phyloP scores from a whole-genome alignment of 805 yeast genomes.

The Wickerhamomyces alni region DNA sequence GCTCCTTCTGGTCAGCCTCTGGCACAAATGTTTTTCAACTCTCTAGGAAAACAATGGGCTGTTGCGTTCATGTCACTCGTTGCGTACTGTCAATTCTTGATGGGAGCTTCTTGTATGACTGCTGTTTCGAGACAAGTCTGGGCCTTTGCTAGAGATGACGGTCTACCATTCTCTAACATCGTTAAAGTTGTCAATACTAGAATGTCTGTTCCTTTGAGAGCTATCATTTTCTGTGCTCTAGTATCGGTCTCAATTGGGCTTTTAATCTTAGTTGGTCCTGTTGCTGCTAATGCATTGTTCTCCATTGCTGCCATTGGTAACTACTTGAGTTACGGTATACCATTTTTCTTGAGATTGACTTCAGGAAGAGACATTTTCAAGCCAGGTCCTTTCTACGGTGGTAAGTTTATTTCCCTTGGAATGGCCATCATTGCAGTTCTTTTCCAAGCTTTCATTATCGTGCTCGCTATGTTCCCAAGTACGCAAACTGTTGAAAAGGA shows the following conservation, averaged over 20 bases:
- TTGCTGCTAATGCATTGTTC: slow-evolving; percentile 40
- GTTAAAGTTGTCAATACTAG: slow-evolving; percentile 53
- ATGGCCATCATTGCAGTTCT: slow-evolving; percentile 40
- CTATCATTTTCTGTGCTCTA: slow-evolving; percentile 41
- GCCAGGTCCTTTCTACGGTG: slow-evolving; percentile 67
- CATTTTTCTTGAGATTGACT: slow-evolving; percentile 33
- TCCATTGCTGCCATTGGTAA: slow-evolving; percentile 38
- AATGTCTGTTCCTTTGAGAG: slow-evolving; percentile 59
- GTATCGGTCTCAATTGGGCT: slow-evolving; percentile 33
- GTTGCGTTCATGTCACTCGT: slow-evolving; percentile 57
- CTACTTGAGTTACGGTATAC: slow-evolving; percentile 37
- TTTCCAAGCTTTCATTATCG: slow-evolving; percentile 48
- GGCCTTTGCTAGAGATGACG: slow-evolving; percentile 75
- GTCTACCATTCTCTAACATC: slow-evolving; percentile 54
- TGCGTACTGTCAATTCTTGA: slow-evolving; percentile 54
- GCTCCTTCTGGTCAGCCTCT: slow-evolving; percentile 53
- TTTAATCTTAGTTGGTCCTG: slow-evolving; percentile 33
- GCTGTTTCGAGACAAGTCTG: slow-evolving; percentile 66
- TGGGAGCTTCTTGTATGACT: slow-evolving; percentile 58
- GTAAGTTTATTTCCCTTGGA: slow-evolving; percentile 38
- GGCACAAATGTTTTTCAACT: slow-evolving; percentile 58
- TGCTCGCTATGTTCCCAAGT: slow-evolving; percentile 57
- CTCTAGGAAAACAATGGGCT: slow-evolving; percentile 63
- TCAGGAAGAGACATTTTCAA: slow-evolving; percentile 44
- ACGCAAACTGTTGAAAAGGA: slow-evolving; percentile 28